A percentile compares a stretch with the other conserved stretches of the same genome.
Conservation (phyloP, 164 flowering plant genomes). For the Vitis riparia region DNA sequence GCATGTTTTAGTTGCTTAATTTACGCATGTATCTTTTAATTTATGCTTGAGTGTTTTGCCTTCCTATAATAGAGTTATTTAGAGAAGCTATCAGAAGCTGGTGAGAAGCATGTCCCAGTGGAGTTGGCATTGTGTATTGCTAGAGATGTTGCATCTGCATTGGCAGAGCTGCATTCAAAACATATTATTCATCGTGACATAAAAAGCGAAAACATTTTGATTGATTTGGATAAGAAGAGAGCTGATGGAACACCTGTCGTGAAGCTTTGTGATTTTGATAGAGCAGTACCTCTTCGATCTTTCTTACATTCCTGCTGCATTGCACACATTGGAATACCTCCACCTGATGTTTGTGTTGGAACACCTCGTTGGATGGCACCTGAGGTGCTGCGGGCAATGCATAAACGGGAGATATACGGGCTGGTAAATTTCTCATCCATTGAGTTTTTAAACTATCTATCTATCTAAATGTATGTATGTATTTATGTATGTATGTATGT, state of each 20-base stretch:
- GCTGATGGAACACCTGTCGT: constrained; percentile 71
- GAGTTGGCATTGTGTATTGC: constrained; percentile 65
- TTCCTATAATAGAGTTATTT: constrained; percentile 50
- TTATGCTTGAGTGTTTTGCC: background rate
- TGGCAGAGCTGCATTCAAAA: constrained; percentile 75
- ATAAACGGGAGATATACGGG: constrained; percentile 57
- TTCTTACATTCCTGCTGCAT: constrained; percentile 81
- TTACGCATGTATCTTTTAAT: background rate
- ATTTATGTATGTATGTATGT: no score
- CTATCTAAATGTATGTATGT: no score
- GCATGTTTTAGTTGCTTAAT: background rate
- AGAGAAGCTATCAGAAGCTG: constrained; percentile 51
- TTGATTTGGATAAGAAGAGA: constrained; percentile 65
- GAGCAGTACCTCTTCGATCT: constrained; percentile 88
- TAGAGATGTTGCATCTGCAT: constrained; percentile 74
- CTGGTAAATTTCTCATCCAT: constrained; percentile 47
- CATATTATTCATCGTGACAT: constrained; percentile 93
- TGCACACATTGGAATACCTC: constrained; percentile 76
- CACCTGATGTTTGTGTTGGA: constrained; percentile 91
- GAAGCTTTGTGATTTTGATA: constrained; percentile 96
- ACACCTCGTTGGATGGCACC: constrained; percentile 99
- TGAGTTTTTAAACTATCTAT: background rate
- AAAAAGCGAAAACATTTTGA: constrained; percentile 84
- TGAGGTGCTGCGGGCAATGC: constrained; percentile 80
- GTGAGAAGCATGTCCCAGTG: constrained; percentile 60